phyloP scores from a whole-genome alignment of 1,284 basidiomycete genomes.

The Coriolopsis trogii region DNA sequence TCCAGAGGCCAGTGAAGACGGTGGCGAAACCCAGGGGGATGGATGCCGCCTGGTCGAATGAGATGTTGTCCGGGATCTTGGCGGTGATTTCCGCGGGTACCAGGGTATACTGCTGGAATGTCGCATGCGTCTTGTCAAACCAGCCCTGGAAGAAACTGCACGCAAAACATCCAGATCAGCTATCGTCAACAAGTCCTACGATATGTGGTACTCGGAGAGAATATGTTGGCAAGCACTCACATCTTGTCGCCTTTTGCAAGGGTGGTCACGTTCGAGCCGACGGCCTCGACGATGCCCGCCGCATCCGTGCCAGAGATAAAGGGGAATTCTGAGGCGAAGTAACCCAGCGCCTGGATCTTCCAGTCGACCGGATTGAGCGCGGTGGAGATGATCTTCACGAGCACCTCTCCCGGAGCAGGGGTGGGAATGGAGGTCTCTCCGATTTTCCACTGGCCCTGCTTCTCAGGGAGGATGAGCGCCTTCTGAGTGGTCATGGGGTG shows the following conservation, averaged over 20 bases:
- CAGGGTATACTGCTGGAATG: conserved; percentile 3
- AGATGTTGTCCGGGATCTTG: conserved; percentile 32
- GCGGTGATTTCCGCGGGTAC: conserved; percentile 1
- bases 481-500: conserved; percentile 9
- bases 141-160: conserved; percentile 31
- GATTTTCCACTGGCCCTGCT: conserved; percentile 14
- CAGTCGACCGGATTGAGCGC: conserved; percentile 44
- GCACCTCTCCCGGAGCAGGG: conserved; percentile 33
- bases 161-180: neutral
- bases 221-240: conserved; percentile 26
- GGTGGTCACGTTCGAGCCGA: conserved; percentile 45
- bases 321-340: conserved; percentile 34
- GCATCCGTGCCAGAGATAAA: conserved; percentile 49
- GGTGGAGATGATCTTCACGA: conserved; percentile 38
- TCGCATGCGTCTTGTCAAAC: conserved; percentile 6
- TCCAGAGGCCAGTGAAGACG: conserved; percentile 32
- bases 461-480: conserved; percentile 13
- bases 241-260: conserved; percentile 53
- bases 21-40: conserved; percentile 34
- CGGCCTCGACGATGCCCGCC: conserved; percentile 47
- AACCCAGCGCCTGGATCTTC: conserved; percentile 37
- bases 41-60: conserved; percentile 35
- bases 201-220: neutral
- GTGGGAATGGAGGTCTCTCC: conserved; percentile 8
- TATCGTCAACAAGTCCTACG: neutral